Evolutionary conservation across 1,284 basidiomycete species (phyloP), one percentile per base, ranked within the genome.

Genomic region (Abortiporus biennis): DNA sequence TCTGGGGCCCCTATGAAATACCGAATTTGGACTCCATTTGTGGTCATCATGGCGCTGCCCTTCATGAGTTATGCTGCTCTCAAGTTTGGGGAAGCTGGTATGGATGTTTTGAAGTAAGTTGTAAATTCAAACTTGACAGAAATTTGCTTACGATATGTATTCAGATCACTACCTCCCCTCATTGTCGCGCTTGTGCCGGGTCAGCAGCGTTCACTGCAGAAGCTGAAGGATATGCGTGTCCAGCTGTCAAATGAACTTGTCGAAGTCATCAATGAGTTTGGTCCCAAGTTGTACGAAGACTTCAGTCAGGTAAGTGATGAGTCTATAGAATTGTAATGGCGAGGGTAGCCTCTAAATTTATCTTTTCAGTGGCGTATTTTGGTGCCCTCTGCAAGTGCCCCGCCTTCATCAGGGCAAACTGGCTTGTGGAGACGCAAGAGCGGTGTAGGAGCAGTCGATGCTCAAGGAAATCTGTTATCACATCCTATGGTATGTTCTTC

Each of bases 11-110:
- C 87, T 2, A 51, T 80, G 23, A 68, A 70, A 46, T 88, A 84
- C 71, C 76, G 74, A 47, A 65, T 92, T 33, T 80, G 77, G 65
- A 88, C 91, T 6, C 95, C 96, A 0, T 71, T 95, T 51, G 64
- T 91, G 29, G 80, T 92, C 43, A 72, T 92, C 47, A 67, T 77
- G 15, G 72, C 80, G 1, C 66, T 99, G 30, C 96, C 96, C 5
- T 79, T 86, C 57, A 87, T 98, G 68, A 94, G 90, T 39, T 93
- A 90, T 59, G 92, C 92, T 6, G 91, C 95, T 8, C 76, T 99
- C 49, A 98, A 98, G 65, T 99, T 99, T 59, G 95, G 95, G 36
- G 96, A 99, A 64, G 96, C 95, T 15, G 96, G 96, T 27, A 87
- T 98, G 80, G 96, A 99, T 59, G 93, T 99, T 25, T 76, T 96